Conservation (phyloP, 306 rosid species). For the Cicer chorassanicum region DNA sequence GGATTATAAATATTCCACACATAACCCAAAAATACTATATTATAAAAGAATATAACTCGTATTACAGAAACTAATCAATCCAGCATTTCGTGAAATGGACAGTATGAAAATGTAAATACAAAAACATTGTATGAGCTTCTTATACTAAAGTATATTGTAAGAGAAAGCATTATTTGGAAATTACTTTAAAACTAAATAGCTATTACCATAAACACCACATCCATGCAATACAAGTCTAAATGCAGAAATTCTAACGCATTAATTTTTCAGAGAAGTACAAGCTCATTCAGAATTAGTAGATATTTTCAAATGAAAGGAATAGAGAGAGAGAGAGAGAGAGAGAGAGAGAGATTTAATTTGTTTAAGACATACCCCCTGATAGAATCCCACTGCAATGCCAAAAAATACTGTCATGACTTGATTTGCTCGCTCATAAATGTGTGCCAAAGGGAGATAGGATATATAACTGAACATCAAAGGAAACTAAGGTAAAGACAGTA, state of each 20-base stretch:
- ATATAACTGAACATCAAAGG: slow-evolving; percentile 71
- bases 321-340: no score
- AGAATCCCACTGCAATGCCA: slow-evolving; percentile 95
- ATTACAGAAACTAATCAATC: slow-evolving; percentile 7
- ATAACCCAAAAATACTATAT: slow-evolving; percentile 21
- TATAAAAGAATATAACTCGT: slow-evolving; percentile 2
- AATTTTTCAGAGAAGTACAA: slow-evolving; percentile 16
- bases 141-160: slow-evolving; percentile 13
- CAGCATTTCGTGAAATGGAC: slow-evolving; percentile 31
- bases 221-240: slow-evolving; percentile 14
- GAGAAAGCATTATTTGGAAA: slow-evolving; percentile 25
- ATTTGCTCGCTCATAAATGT: slow-evolving; percentile 92
- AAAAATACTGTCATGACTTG: slow-evolving; percentile 69
- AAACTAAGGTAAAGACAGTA: slow-evolving; percentile 44
- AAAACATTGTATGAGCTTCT: slow-evolving; percentile 20
- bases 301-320: slow-evolving; percentile 34
- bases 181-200: slow-evolving; percentile 8
- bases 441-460: slow-evolving; percentile 98
- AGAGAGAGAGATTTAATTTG: slow-evolving; percentile 32
- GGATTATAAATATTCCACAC: neutral
- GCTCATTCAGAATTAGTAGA: slow-evolving; percentile 14
- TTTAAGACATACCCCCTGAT: slow-evolving; percentile 83
- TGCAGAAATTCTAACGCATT: slow-evolving; percentile 18
- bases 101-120: slow-evolving; percentile 29
- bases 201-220: slow-evolving; percentile 24